These are phyloP conservation scores for Pittosporum tobira DNA, from an alignment of 129 eudicot genomes.

Conservation along the genomic window DNA sequence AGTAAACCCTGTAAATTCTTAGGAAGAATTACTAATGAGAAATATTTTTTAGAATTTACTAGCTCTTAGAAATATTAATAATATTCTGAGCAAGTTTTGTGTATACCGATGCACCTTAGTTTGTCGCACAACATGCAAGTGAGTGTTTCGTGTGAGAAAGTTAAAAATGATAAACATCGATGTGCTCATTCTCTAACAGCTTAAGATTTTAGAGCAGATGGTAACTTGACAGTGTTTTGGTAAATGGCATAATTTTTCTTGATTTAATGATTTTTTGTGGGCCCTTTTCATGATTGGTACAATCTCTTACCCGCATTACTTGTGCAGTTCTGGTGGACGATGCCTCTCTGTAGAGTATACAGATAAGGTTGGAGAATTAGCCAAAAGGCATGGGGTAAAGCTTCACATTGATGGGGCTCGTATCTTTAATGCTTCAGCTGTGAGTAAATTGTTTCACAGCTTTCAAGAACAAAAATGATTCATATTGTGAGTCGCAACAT, in stretches of 20 bases:
- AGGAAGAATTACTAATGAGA: too few relatives aligned
- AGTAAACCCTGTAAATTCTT: too few relatives aligned
- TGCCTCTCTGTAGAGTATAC: conserved; percentile 78
- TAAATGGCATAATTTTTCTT: neutral
- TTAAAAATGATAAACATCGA: too few relatives aligned
- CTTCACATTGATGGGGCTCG: conserved; percentile 99
- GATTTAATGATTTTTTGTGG: too few relatives aligned
- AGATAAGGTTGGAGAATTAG: conserved; percentile 77
- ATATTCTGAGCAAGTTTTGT: too few relatives aligned
- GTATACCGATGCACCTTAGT: too few relatives aligned
- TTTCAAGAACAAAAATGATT: neutral
- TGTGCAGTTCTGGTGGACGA: conserved; percentile 86
- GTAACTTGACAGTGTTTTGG: neutral
- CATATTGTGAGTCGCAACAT: too few relatives aligned
- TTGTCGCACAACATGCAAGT: too few relatives aligned
- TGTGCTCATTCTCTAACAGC: neutral
- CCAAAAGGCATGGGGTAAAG: conserved; percentile 69
- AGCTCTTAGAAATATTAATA: too few relatives aligned
- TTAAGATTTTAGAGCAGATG: neutral
- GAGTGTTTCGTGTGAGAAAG: too few relatives aligned
- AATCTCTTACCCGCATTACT: conserved; percentile 10
- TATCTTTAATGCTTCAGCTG: conserved; percentile 76
- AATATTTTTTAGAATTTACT: too few relatives aligned
- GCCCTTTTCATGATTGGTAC: neutral
- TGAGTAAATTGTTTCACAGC: conserved; percentile 29